Conservation (phyloP, 768 basidiomycete genomes). For the Mycena epipterygia region DNA sequence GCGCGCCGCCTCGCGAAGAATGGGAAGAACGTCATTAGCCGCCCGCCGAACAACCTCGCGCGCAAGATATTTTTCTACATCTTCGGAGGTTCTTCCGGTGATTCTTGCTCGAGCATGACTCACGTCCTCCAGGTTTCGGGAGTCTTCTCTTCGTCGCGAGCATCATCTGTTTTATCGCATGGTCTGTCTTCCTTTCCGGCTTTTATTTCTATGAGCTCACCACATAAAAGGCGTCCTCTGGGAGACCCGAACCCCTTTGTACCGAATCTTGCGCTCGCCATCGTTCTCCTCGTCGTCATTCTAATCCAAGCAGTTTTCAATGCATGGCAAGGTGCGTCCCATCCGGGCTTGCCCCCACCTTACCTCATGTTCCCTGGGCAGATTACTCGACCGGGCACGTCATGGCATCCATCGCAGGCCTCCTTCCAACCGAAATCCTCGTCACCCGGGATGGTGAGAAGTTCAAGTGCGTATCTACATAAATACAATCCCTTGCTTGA, state of each 20-base stretch:
- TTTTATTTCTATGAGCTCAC: constrained; percentile 25
- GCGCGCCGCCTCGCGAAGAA: constrained; percentile 56
- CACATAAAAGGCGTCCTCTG: constrained; percentile 64
- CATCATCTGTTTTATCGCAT: constrained; percentile 69
- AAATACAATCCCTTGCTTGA: no score
- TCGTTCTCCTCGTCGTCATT: constrained; percentile 64
- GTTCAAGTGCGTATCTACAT: constrained; percentile 38
- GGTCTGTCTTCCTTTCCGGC: constrained; percentile 40
- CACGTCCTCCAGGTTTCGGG: constrained; percentile 59
- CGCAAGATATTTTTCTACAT: constrained; percentile 65
- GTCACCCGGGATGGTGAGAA: constrained; percentile 65
- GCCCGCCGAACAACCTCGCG: constrained; percentile 58
- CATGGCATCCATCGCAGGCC: constrained; percentile 75
- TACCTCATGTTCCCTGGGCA: background rate
- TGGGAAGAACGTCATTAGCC: constrained; percentile 67
- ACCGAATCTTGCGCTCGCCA: constrained; percentile 72
- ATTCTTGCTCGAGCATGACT: background rate
- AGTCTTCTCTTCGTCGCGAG: constrained; percentile 59
- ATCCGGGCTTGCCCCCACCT: background rate
- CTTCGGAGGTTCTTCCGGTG: constrained; percentile 53
- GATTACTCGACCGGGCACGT: constrained; percentile 71
- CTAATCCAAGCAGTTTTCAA: constrained; percentile 58
- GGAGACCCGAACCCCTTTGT: constrained; percentile 66
- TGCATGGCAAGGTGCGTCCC: constrained; percentile 54
- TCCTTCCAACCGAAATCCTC: constrained; percentile 75